Base-by-base conservation (phyloP, 257 asterid species). In the Penstemon barbatus region DNA sequence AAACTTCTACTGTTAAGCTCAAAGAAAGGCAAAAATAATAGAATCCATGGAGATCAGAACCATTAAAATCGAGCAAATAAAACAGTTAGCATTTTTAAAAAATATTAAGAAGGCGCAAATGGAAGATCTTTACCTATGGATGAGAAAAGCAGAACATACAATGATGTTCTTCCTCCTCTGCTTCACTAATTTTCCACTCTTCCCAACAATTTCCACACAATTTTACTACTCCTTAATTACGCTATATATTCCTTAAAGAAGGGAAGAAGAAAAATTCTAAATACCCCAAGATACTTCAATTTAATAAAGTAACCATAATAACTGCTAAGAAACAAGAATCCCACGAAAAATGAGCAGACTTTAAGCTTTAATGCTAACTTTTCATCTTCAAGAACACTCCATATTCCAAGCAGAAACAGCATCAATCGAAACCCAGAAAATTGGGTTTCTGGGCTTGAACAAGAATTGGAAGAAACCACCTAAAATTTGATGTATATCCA, bases 381-480 rank as follows among this genome's bases (percentile, higher is more conserved):
- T 51, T 46, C 54, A n/a, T 46, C 25, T 33, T 63, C 18, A 63
- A 46, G 5, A 63, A n/a, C 52, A 19, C 38, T 1, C 6, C 15
- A 36, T 1, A 59, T 38, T n/a, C 18, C 50, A 60, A 15, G 19
- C n/a, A 48, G 41, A 33, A 5, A 11, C 55, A 63, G 13, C 13
- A 0, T 13, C 7, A 36, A 59, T n/a, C 5, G 0, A 37, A 33
- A 48, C 54, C 57, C 61, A 52, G 64, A 62, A 42, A 10, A 56
- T 73, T 51, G 19, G 36, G 51, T 60, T 65, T 7, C 33, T 72
- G 70, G 18, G 67, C 63, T 45, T 48, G 75, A 66, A 65, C 73
- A 73, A 68, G 73, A 66, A 74, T 51, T 66, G 33, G 2, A 25
- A 2, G 33, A 71, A 72, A 49, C 66, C 57, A 63, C 41, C 77